Evolutionary conservation across 371 early-diverging fungal genomes (phyloP).

Genomic region (Mortierella sp.): DNA sequence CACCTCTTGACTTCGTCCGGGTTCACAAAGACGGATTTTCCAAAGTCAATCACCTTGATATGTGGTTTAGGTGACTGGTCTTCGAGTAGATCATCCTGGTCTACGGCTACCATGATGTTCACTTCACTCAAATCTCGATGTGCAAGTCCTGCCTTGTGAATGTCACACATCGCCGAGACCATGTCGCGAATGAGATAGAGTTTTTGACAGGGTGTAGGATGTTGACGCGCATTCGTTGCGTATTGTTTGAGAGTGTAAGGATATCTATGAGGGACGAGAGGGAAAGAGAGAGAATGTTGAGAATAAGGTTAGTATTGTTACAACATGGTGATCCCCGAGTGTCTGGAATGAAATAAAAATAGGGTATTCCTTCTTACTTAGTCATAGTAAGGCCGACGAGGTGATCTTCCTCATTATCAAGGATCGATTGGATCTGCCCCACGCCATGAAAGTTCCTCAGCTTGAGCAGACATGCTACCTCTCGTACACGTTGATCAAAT

Average conservation of each 20-base stretch:
- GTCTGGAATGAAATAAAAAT: background rate
- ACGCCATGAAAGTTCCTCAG: constrained; percentile 41
- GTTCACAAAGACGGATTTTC: constrained; percentile 66
- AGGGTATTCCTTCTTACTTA: constrained; percentile 28
- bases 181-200: constrained; percentile 68
- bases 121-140: constrained; percentile 76
- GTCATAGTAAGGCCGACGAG: constrained; percentile 56
- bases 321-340: too few species aligned
- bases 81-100: constrained; percentile 55
- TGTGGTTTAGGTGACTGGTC: constrained; percentile 64
- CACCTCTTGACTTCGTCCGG: constrained; percentile 61
- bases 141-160: constrained; percentile 69
- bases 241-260: constrained; percentile 72
- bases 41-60: constrained; percentile 72
- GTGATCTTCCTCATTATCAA: constrained; percentile 47
- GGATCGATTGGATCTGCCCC: constrained; percentile 53
- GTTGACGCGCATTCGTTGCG: constrained; percentile 64
- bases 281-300: background rate
- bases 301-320: too few species aligned
- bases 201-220: constrained; percentile 70
- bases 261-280: constrained; percentile 48
- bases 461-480: constrained; percentile 53
- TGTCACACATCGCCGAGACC: constrained; percentile 63
- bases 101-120: constrained; percentile 76
- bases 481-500: constrained; percentile 52